Conservation (phyloP, 495 filamentous ascomycete species). For the Letharia lupina region DNA sequence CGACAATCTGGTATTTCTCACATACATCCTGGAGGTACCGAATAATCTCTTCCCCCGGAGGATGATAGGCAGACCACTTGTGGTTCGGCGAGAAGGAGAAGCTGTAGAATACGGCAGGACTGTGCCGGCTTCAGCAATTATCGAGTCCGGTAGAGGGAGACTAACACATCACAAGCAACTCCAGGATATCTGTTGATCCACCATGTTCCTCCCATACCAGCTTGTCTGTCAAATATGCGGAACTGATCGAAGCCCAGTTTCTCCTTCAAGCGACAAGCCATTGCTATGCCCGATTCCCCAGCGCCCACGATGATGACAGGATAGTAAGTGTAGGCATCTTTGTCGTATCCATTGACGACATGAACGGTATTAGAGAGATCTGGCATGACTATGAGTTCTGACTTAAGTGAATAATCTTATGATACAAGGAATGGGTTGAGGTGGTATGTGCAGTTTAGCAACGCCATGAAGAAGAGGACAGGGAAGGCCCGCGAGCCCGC, state of each 20-base stretch:
- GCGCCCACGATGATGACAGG: constrained; percentile 50
- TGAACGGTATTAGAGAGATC: constrained; percentile 32
- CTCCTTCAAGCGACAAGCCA: constrained; percentile 54
- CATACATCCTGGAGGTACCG: constrained; percentile 54
- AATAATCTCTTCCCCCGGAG: constrained; percentile 47
- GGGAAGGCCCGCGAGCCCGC: neutral
- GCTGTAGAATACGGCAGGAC: constrained; percentile 51
- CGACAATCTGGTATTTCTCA: constrained; percentile 46
- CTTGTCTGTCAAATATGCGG: constrained; percentile 54
- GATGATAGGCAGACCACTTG: constrained; percentile 49
- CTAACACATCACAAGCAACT: constrained; percentile 45
- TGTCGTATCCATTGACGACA: constrained; percentile 39
- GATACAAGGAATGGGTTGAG: neutral
- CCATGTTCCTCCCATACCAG: constrained; percentile 61
- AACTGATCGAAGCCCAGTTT: constrained; percentile 54
- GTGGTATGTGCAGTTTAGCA: neutral
- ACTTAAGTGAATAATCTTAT: neutral
- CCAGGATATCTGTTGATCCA: constrained; percentile 60
- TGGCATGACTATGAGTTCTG: constrained; percentile 14
- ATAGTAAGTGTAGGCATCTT: constrained; percentile 48
- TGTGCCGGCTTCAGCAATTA: constrained; percentile 21
- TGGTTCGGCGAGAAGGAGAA: constrained; percentile 55
- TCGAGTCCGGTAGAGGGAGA: constrained; percentile 16
- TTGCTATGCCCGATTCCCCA: constrained; percentile 58
- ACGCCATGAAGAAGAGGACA: neutral